phyloP scores from a whole-genome alignment of 2,329 filamentous ascomycete genomes.

The Exophiala spinifera region DNA sequence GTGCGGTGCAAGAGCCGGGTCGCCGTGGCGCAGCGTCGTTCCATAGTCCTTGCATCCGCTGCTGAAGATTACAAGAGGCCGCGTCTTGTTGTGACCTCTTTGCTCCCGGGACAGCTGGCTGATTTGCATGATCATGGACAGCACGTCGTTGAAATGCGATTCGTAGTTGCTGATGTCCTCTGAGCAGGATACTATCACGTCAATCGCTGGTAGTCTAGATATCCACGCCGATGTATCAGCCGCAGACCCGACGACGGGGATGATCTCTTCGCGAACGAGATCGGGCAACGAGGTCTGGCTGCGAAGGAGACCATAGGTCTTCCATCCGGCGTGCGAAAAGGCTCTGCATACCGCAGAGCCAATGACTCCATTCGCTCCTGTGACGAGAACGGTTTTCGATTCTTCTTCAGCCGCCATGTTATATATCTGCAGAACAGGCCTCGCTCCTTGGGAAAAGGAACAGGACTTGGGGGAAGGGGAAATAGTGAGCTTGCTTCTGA shows the following conservation, averaged over 20 bases:
- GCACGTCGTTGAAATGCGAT: conserved; percentile 39
- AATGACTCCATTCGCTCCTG: too few relatives aligned
- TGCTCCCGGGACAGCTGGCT: conserved; percentile 31
- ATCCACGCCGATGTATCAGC: conserved; percentile 3
- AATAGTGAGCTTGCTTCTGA: too few relatives aligned
- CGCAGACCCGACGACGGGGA: conserved; percentile 14
- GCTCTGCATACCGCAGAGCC: too few relatives aligned
- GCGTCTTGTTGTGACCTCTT: too few relatives aligned
- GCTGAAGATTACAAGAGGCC: conserved; percentile 47
- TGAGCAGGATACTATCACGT: conserved; percentile 45
- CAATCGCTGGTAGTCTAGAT: conserved; percentile 29
- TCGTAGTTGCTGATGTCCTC: conserved; percentile 43
- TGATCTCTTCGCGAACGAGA: conserved; percentile 20
- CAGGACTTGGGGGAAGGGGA: too few relatives aligned
- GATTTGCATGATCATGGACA: conserved; percentile 37
- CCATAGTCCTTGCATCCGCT: conserved; percentile 55
- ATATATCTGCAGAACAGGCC: too few relatives aligned
- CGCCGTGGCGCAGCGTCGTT: conserved; percentile 33
- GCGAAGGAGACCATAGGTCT: too few relatives aligned
- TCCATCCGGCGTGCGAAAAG: too few relatives aligned
- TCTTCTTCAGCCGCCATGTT: too few relatives aligned
- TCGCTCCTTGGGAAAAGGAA: too few relatives aligned
- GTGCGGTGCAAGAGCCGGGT: conserved; percentile 39
- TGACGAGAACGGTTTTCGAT: too few relatives aligned
- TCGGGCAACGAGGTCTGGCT: too few relatives aligned